These are phyloP conservation scores for Kurtzmaniella quercitrusa DNA, from an alignment of 1,139 yeast genomes.

Conservation along the genomic window DNA sequence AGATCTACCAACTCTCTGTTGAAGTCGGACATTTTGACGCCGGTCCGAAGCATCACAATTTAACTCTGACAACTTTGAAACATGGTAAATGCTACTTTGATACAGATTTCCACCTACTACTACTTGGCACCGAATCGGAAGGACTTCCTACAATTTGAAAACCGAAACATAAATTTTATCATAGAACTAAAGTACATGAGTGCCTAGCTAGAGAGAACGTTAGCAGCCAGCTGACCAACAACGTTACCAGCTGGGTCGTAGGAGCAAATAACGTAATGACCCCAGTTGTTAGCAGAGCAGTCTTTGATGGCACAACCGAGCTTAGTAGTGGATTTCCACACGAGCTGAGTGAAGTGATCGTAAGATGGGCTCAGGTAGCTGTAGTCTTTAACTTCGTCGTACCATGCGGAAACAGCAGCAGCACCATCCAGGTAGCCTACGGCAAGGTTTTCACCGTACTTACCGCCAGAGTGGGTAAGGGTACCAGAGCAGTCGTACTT, in stretches of 20 bases:
- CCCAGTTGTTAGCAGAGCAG: conserved; percentile 44
- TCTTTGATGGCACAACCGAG: conserved; percentile 72
- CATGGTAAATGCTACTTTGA: too few species aligned
- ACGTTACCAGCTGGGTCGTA: conserved; percentile 52
- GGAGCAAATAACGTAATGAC: conserved; percentile 51
- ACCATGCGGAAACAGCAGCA: conserved; percentile 77
- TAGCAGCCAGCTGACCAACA: conserved; percentile 42
- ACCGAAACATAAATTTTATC: neutral
- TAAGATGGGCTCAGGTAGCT: conserved; percentile 41
- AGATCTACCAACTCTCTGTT: too few species aligned
- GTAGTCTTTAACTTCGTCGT: conserved; percentile 60
- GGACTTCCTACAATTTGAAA: neutral
- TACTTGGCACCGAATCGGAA: too few species aligned
- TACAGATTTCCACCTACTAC: too few species aligned
- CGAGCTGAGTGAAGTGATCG: conserved; percentile 83
- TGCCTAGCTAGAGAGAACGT: conserved; percentile 24
- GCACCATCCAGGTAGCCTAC: conserved; percentile 57
- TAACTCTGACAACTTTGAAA: too few species aligned
- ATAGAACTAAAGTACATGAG: neutral
- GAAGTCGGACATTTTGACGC: too few species aligned
- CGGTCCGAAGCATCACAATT: too few species aligned
- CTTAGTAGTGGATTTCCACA: conserved; percentile 68
- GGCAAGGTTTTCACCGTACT: conserved; percentile 86
- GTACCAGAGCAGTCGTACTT: conserved; percentile 63
- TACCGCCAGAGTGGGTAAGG: conserved; percentile 73